Evolutionary conservation across 805 yeast species (phyloP).

Genomic region (Kluyveromyces dobzhanskii): DNA sequence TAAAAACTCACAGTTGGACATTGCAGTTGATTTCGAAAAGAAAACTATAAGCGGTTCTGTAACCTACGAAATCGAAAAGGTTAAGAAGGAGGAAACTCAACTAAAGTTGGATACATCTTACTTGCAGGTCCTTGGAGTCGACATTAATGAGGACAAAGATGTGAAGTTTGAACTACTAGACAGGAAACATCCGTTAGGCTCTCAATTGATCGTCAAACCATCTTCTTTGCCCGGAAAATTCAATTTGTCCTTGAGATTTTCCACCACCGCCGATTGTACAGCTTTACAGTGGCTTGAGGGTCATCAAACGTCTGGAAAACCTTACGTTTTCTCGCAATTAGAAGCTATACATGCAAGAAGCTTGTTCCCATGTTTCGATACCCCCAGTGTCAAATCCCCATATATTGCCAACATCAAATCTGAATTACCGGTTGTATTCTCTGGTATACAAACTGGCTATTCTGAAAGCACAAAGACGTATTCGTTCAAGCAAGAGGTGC

Average conservation of each 20-base stretch:
- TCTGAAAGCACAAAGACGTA: slow-evolving; percentile 28
- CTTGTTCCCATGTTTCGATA: slow-evolving; percentile 83
- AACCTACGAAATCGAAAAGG: slow-evolving; percentile 33
- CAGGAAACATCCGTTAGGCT: slow-evolving; percentile 50
- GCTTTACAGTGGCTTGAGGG: slow-evolving; percentile 82
- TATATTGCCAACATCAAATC: slow-evolving; percentile 53
- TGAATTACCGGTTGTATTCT: slow-evolving; percentile 59
- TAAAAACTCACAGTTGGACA: slow-evolving; percentile 41
- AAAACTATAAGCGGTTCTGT: slow-evolving; percentile 50
- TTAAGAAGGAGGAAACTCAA: slow-evolving; percentile 20
- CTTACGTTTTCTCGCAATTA: slow-evolving; percentile 72
- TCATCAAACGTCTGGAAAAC: slow-evolving; percentile 64
- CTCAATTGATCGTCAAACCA: slow-evolving; percentile 36
- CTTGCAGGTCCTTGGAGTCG: slow-evolving; percentile 39
- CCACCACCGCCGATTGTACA: slow-evolving; percentile 68
- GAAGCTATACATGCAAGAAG: slow-evolving; percentile 89
- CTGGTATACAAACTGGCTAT: slow-evolving; percentile 42
- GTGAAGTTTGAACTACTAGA: slow-evolving; percentile 30
- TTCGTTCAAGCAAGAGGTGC: slow-evolving; percentile 61
- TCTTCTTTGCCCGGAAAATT: slow-evolving; percentile 8
- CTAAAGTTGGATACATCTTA: slow-evolving; percentile 65
- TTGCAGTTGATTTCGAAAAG: slow-evolving; percentile 47
- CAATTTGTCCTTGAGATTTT: slow-evolving; percentile 40
- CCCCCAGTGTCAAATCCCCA: slow-evolving; percentile 73
- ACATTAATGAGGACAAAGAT: slow-evolving; percentile 34